A percentile compares a stretch with the other conserved stretches of the same genome.
These are phyloP conservation scores for Eustoma russellianum DNA, from an alignment of 257 asterid species.

Conservation along the genomic window DNA sequence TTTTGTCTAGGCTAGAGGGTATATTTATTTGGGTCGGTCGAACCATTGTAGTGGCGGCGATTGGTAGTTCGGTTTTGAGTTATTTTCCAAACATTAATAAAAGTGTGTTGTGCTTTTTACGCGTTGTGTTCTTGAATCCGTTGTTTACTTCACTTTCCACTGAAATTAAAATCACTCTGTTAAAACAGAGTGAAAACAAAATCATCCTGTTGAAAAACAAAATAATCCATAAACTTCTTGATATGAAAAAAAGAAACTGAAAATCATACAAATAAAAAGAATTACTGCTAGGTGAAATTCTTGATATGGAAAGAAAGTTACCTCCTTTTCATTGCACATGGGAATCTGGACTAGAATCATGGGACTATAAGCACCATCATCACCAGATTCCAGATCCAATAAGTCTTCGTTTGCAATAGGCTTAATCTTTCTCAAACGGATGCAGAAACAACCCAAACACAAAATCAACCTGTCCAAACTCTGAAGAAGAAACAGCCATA, in stretches of 20 bases:
- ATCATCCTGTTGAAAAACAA: background rate
- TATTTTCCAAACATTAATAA: no score
- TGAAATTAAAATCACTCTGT: background rate
- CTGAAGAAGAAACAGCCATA: slow-evolving; percentile 64
- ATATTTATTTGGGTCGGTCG: no score
- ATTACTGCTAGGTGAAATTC: no score
- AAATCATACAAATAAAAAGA: background rate
- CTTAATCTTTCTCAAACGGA: slow-evolving; percentile 44
- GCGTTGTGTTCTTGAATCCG: no score
- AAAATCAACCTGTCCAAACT: slow-evolving; percentile 73
- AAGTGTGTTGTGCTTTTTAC: no score
- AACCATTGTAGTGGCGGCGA: no score
- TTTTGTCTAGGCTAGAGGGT: no score
- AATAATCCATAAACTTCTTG: background rate
- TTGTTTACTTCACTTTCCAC: no score
- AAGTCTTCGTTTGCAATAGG: slow-evolving; percentile 46
- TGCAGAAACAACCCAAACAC: slow-evolving; percentile 88
- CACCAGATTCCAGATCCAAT: slow-evolving; percentile 67
- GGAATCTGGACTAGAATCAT: slow-evolving; percentile 98
- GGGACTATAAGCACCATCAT: slow-evolving; percentile 63
- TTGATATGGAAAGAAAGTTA: slow-evolving; percentile 7
- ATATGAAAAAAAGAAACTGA: background rate
- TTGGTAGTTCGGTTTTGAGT: no score
- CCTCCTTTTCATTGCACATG: slow-evolving; percentile 98
- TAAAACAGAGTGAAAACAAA: background rate